Evolutionary conservation across 148 eudicot species (phyloP).

Genomic region (Euryodendron excelsum): DNA sequence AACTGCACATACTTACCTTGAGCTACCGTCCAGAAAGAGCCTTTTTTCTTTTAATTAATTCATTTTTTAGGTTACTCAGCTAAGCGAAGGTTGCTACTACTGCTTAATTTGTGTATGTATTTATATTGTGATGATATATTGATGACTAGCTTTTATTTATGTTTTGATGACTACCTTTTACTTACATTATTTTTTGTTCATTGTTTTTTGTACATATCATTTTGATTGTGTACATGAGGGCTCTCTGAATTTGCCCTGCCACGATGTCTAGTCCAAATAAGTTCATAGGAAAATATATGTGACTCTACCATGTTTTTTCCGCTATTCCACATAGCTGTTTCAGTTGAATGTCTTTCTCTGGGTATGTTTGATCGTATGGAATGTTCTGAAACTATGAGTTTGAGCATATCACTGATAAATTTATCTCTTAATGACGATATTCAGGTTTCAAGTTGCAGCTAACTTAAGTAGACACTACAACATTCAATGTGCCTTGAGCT

Average conservation of each 20-base stretch:
- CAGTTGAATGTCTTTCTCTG: slow-evolving; percentile 3
- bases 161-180: no score
- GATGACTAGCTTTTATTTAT: no score
- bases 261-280: no score
- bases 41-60: no score
- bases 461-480: neutral
- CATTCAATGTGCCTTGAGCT: neutral
- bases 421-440: neutral
- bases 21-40: no score
- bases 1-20: no score
- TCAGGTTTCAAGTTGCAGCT: neutral
- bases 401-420: neutral
- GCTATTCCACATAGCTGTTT: neutral
- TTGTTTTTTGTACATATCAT: neutral
- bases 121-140: no score
- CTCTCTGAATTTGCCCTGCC: neutral
- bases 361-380: neutral
- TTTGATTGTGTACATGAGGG: neutral
- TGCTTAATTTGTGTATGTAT: no score
- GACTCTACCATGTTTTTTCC: neutral
- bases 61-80: no score
- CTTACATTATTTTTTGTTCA: no score
- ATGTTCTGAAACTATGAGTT: neutral
- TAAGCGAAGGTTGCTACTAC: no score
- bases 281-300: no score